Evolutionary conservation across 768 basidiomycete genomes (phyloP).

Genomic region (Hemileccinum impolitum): DNA sequence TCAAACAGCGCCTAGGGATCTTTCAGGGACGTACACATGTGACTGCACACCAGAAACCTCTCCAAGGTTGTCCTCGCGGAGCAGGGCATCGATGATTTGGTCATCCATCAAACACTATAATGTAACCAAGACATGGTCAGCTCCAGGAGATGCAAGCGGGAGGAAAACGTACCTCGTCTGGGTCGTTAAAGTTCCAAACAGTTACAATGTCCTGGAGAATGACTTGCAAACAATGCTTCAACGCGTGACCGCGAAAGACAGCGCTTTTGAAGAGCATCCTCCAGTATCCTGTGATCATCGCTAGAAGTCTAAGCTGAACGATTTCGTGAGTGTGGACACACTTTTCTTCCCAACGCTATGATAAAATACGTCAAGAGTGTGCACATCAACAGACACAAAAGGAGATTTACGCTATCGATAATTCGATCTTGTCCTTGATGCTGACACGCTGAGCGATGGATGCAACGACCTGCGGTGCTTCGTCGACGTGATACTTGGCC

Average conservation of each 20-base stretch:
- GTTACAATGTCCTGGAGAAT: conserved; percentile 9
- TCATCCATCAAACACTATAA: conserved; percentile 11
- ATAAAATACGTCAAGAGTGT: background rate
- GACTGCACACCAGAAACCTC: too few relatives aligned
- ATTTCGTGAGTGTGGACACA: background rate
- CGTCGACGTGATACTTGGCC: conserved; percentile 3
- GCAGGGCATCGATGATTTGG: background rate
- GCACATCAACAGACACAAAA: too few relatives aligned
- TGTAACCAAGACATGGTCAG: background rate
- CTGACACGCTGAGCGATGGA: conserved; percentile 15
- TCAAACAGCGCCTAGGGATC: background rate
- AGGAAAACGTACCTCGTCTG: conserved; percentile 2
- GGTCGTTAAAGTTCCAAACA: conserved; percentile 15
- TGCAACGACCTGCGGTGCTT: conserved; percentile 9
- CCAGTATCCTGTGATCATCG: conserved; percentile 9
- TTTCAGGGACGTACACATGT: too few relatives aligned
- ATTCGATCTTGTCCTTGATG: conserved; percentile 14
- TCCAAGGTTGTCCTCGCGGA: conserved; percentile 4
- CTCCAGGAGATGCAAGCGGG: background rate
- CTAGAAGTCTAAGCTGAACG: background rate
- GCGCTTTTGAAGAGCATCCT: conserved; percentile 3
- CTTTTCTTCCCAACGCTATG: conserved; percentile 13
- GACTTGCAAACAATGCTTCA: conserved; percentile 9
- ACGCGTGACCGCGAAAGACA: conserved; percentile 5
- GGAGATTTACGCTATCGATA: conserved; percentile 8